These are phyloP conservation scores for Auricularia auricula-judae DNA, from an alignment of 768 basidiomycete genomes.

Conservation along the genomic window DNA sequence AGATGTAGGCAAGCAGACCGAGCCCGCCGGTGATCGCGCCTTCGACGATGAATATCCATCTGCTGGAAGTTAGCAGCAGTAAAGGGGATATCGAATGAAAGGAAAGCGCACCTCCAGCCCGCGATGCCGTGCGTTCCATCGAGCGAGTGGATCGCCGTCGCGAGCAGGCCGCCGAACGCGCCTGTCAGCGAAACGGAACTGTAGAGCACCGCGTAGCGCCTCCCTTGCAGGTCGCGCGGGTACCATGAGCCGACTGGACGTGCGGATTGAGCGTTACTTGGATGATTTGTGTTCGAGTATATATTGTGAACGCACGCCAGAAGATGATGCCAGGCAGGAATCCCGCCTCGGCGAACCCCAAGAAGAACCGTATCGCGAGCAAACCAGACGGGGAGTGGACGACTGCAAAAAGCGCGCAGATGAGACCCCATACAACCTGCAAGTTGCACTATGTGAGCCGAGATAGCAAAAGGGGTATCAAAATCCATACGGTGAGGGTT, in stretches of 20 bases:
- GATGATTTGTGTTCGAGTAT: conserved; percentile 4
- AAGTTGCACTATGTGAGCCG: not conserved
- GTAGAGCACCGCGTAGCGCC: conserved; percentile 10
- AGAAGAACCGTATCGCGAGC: conserved; percentile 19
- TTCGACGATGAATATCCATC: conserved; percentile 11
- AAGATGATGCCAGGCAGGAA: not conserved
- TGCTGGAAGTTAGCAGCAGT: conserved; percentile 3
- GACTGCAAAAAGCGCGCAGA: conserved; percentile 19
- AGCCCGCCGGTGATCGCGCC: conserved; percentile 17
- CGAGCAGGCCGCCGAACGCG: conserved; percentile 24
- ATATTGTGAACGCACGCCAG: not conserved
- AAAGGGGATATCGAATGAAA: not conserved
- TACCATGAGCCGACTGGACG: conserved; percentile 15
- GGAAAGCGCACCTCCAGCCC: conserved; percentile 4
- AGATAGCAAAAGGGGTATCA: not conserved
- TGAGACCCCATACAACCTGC: conserved; percentile 20
- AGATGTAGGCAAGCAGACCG: conserved; percentile 19
- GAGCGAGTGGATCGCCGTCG: conserved; percentile 22
- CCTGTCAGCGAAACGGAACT: conserved; percentile 19
- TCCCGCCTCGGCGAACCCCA: conserved; percentile 32
- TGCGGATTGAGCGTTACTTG: too few species aligned
- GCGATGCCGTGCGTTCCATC: conserved; percentile 12
- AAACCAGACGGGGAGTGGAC: conserved; percentile 15
- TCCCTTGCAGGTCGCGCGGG: conserved; percentile 11
- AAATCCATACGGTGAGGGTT: not conserved